Conservation (phyloP, 2,329 filamentous ascomycete species). For the Fusarium guadeloupense region DNA sequence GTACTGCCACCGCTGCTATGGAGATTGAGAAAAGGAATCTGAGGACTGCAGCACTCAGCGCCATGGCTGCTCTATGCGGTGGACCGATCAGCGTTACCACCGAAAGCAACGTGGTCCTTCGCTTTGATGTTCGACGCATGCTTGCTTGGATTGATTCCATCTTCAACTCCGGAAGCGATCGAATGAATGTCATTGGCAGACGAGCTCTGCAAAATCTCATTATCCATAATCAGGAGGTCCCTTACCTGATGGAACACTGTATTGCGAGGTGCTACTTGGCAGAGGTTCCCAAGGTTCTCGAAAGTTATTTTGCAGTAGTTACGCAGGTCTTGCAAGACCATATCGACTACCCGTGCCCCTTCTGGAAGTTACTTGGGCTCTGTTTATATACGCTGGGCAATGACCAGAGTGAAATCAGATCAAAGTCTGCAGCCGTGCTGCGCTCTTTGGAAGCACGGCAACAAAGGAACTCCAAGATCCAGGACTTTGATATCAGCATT, state of each 20-base stretch:
- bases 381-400: slow-evolving; percentile 94
- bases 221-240: slow-evolving; percentile 86
- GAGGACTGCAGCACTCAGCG: slow-evolving; percentile 87
- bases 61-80: slow-evolving; percentile 93
- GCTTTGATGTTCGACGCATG: slow-evolving; percentile 93
- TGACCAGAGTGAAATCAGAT: slow-evolving; percentile 86
- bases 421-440: slow-evolving; percentile 84
- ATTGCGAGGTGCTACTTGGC: slow-evolving; percentile 91
- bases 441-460: slow-evolving; percentile 85
- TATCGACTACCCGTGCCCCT: slow-evolving; percentile 82
- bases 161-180: slow-evolving; percentile 90
- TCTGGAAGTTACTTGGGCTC: slow-evolving; percentile 90
- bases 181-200: slow-evolving; percentile 88
- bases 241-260: slow-evolving; percentile 86
- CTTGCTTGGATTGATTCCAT: slow-evolving; percentile 95
- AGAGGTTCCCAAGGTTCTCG: slow-evolving; percentile 81
- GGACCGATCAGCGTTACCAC: slow-evolving; percentile 87
- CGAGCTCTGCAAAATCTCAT: slow-evolving; percentile 90
- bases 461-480: slow-evolving; percentile 82
- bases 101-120: slow-evolving; percentile 84
- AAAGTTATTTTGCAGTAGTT: slow-evolving; percentile 95
- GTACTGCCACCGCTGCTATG: slow-evolving; percentile 85
- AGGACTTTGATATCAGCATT: slow-evolving; percentile 98
- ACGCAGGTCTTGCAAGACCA: slow-evolving; percentile 86
- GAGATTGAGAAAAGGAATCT: slow-evolving; percentile 97